Evolutionary conservation across 1,139 yeast genomes (phyloP).

Genomic region (Geotrichum fermentans): DNA sequence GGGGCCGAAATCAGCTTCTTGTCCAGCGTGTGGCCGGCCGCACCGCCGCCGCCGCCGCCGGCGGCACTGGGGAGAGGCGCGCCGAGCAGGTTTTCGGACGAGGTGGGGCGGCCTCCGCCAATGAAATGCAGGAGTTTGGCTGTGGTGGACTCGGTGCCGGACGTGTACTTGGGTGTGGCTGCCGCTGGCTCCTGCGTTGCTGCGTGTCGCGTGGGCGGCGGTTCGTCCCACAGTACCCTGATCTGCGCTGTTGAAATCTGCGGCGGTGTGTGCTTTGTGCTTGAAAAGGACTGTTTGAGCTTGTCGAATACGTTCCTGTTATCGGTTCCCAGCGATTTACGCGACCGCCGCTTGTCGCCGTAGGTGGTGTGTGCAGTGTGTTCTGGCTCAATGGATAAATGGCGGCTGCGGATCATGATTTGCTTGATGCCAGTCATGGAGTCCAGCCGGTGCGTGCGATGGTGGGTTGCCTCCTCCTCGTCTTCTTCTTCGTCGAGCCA

Average conservation of each 20-base stretch:
- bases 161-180: neutral
- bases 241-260: neutral
- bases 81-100: neutral
- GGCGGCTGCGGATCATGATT: neutral
- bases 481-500: conserved; percentile 19
- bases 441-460: neutral
- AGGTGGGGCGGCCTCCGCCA: neutral
- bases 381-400: too few relatives aligned
- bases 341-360: neutral
- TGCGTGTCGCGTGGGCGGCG: neutral
- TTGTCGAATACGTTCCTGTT: neutral
- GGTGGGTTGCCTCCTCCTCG: conserved; percentile 9
- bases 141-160: neutral
- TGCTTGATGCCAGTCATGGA: neutral
- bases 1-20: conserved; percentile 11
- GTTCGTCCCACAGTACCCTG: neutral
- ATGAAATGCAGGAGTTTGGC: neutral
- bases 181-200: neutral
- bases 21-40: neutral
- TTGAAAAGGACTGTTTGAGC: neutral
- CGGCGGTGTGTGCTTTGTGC: conserved; percentile 2
- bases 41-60: neutral
- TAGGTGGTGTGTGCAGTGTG: neutral
- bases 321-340: neutral
- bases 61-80: neutral